Evolutionary conservation across 345 rosid genomes (phyloP).

Genomic region (Hypericum perforatum): DNA sequence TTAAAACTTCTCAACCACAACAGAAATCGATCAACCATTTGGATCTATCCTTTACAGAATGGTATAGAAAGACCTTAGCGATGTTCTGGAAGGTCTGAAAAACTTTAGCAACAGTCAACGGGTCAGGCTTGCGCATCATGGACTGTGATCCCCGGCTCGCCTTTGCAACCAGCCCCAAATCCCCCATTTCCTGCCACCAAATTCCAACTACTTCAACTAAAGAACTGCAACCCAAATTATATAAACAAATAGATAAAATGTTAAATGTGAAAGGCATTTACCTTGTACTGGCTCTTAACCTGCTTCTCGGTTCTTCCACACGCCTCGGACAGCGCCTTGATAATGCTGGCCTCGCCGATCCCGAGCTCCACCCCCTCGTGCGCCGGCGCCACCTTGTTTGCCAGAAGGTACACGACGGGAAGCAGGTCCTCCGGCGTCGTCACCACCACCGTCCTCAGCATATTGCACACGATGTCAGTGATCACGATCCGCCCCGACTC

Average conservation of each 20-base stretch:
- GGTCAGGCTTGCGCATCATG: conserved; percentile 79
- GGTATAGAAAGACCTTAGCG: conserved; percentile 56
- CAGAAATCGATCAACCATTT: no score
- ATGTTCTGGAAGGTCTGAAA: conserved; percentile 63
- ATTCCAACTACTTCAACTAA: conserved; percentile 4
- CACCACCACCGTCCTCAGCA: conserved; percentile 70
- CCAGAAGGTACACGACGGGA: conserved; percentile 57
- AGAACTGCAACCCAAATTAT: neutral
- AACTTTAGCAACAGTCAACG: conserved; percentile 75
- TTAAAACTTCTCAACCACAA: no score
- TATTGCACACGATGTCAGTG: conserved; percentile 77
- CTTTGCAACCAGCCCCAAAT: conserved; percentile 91
- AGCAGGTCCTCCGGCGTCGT: conserved; percentile 72
- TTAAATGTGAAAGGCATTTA: conserved; percentile 8
- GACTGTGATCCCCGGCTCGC: conserved; percentile 85
- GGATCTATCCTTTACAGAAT: neutral
- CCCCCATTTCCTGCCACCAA: conserved; percentile 57
- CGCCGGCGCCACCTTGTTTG: conserved; percentile 73
- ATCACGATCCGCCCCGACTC: conserved; percentile 73
- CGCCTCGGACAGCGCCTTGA: conserved; percentile 76
- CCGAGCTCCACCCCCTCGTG: conserved; percentile 94
- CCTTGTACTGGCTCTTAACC: conserved; percentile 64
- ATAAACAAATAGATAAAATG: neutral
- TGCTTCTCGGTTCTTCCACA: conserved; percentile 72
- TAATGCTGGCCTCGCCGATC: conserved; percentile 68